Conservation (phyloP, 1,139 yeast species). For the Lodderomyces theae region DNA sequence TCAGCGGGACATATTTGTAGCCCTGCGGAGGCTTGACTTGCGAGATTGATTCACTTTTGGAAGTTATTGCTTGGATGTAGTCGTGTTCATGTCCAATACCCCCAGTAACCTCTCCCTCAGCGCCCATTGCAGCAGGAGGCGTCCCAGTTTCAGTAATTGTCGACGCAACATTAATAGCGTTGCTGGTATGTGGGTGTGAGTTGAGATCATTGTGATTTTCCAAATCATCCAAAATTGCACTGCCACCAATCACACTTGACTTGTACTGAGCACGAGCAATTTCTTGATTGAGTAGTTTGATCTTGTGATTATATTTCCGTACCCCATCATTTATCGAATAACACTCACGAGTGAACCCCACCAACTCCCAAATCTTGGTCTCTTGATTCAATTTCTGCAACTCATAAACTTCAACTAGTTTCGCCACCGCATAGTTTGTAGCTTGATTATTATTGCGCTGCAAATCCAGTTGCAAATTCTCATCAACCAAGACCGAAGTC, state of each 20-base stretch:
- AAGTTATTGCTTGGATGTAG: constrained; percentile 8
- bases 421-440: not conserved
- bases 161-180: too few relatives aligned
- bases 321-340: constrained; percentile 43
- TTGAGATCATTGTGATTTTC: constrained; percentile 15
- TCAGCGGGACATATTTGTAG: constrained; percentile 48
- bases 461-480: constrained; percentile 3
- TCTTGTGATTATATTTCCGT: constrained; percentile 17
- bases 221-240: constrained; percentile 16
- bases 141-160: constrained; percentile 6
- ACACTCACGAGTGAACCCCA: constrained; percentile 56
- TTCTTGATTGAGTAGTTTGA: constrained; percentile 1
- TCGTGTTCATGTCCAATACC: constrained; percentile 9
- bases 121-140: too few relatives aligned
- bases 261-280: constrained; percentile 9
- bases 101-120: not conserved
- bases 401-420: constrained; percentile 62
- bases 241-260: constrained; percentile 6
- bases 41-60: constrained; percentile 19
- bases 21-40: constrained; percentile 54
- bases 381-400: constrained; percentile 54
- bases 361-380: constrained; percentile 56
- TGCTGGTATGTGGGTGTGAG: not conserved
- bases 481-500: constrained; percentile 6
- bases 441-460: constrained; percentile 7